Base-by-base conservation (phyloP, 768 basidiomycete species). In the Russula dissimulans region DNA sequence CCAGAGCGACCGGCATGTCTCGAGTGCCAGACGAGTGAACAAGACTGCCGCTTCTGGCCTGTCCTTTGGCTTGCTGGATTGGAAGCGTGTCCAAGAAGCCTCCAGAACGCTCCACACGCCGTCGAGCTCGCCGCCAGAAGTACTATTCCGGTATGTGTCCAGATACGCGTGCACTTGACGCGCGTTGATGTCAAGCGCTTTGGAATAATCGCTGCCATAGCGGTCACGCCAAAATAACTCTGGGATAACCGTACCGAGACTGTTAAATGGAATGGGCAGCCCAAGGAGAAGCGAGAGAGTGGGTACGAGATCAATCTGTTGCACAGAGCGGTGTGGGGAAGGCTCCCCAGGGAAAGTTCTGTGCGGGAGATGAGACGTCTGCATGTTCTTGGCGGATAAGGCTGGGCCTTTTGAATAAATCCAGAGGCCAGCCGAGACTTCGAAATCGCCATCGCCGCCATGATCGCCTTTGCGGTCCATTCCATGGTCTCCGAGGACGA, bases 391-490 rank as follows among this genome's bases (percentile, higher is more conserved):
- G 18, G 68, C 70, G 11, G 77, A 75, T 38, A 93, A 70, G 0
- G 77, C 69, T 0, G 72, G 72, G 0, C 82, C 80, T 70, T 95
- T 95, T 75, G 87, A 89, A 74, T 97, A 99, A 46, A 98, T 75
- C 95, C 95, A 98, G 41, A 95, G 72, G 0, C 81, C 93, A 1
- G 92, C 78, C 11, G 89, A 86, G 0, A 92, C 91, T 69, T 99
- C 95, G 32, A 87, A 79, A 4, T 77, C 75, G 0, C 87, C 86
- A 67, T 97, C 97, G 1, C 97, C 95, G 0, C 97, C 97, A 66
- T 98, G 95, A 67, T 99, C 95, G 2, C 97, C 97, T 22, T 87
- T 80, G 43, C 81, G 77, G 67, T 97, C 94, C 97, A 99, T 98
- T 0, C 97, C 97, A 67, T 98, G 97, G 69, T 99, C 95, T 1